A percentile compares a stretch with the other conserved stretches of the same genome.
These are phyloP conservation scores for Caloboletus inedulis DNA, from an alignment of 1,284 basidiomycete genomes.

Conservation along the genomic window DNA sequence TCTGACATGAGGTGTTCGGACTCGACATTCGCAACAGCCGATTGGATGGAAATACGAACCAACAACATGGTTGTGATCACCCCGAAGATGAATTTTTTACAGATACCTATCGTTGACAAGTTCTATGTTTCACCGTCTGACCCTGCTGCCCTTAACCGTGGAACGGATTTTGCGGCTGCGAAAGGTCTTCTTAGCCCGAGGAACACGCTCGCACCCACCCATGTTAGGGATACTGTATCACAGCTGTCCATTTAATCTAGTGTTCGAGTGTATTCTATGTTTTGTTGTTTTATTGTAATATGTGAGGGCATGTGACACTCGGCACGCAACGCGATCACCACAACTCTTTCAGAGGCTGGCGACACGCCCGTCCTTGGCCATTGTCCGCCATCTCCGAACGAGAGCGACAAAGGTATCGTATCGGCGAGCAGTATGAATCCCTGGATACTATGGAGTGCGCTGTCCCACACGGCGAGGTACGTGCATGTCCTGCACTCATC, in stretches of 20 bases:
- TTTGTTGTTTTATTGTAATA: neutral
- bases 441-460: slow-evolving; percentile 64
- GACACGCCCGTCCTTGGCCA: neutral
- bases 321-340: neutral
- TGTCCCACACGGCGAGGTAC: slow-evolving; percentile 63
- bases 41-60: slow-evolving; percentile 96
- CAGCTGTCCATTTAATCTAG: slow-evolving; percentile 20
- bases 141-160: slow-evolving; percentile 58
- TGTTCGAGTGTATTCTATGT: neutral
- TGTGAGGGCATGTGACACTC: slow-evolving; percentile 6
- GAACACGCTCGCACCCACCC: slow-evolving; percentile 28
- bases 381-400: neutral
- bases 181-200: slow-evolving; percentile 67
- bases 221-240: slow-evolving; percentile 20
- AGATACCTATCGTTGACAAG: slow-evolving; percentile 92
- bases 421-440: slow-evolving; percentile 38
- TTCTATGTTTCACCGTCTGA: slow-evolving; percentile 81
- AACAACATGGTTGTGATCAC: slow-evolving; percentile 92
- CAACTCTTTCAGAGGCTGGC: neutral
- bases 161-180: slow-evolving; percentile 70
- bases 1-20: neutral
- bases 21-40: slow-evolving; percentile 46
- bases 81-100: slow-evolving; percentile 90
- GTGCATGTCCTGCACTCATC: slow-evolving; percentile 1
- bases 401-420: slow-evolving; percentile 6